These are phyloP conservation scores for Coleophoma crateriformis DNA, from an alignment of 2,329 filamentous ascomycete species.

Conservation along the genomic window DNA sequence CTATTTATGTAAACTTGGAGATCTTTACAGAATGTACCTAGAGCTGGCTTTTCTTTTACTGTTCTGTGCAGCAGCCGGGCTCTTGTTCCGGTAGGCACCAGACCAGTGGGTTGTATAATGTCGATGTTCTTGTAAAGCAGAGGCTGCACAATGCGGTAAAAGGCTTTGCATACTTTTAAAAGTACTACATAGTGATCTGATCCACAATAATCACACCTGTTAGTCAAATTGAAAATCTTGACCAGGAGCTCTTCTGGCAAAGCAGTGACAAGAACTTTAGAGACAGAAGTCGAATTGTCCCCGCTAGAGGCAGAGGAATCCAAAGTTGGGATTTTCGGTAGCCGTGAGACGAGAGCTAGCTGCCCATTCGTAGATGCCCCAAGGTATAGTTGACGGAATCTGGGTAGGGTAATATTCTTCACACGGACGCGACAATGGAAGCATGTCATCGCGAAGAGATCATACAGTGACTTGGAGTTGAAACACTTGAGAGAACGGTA, in stretches of 20 bases:
- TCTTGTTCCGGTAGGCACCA: not conserved
- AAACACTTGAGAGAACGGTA: not conserved
- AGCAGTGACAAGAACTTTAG: not conserved
- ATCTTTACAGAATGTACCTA: not conserved
- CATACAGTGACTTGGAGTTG: not conserved
- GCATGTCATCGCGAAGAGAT: not conserved
- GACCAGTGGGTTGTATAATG: not conserved
- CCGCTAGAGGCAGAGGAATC: not conserved
- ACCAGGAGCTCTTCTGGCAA: conserved; percentile 1
- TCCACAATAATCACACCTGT: not conserved
- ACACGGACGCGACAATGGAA: not conserved
- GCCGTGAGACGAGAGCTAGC: not conserved
- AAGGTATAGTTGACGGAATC: not conserved
- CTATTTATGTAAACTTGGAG: not conserved
- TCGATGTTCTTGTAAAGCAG: not conserved
- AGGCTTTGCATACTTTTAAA: not conserved
- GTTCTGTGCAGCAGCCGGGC: not conserved
- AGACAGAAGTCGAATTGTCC: not conserved
- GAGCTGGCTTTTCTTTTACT: conserved; percentile 1
- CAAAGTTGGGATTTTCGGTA: not conserved
- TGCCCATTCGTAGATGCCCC: not conserved
- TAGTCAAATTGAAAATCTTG: conserved; percentile 1
- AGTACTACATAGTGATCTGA: not conserved
- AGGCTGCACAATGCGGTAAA: conserved; percentile 1
- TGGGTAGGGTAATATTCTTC: not conserved